phyloP scores from a whole-genome alignment of 148 eudicot genomes.

The Rhododendron williamsianum region DNA sequence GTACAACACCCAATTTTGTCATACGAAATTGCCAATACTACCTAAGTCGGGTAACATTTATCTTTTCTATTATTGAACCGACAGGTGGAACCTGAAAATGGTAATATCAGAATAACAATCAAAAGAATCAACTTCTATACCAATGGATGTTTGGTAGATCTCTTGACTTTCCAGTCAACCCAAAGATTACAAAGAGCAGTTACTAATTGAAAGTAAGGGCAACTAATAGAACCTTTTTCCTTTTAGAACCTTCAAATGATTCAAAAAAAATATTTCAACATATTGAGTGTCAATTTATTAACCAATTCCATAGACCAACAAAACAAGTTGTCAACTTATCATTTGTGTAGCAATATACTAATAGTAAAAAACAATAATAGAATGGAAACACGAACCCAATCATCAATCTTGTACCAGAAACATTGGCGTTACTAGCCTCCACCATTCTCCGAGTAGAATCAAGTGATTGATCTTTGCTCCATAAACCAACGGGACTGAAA shows the following conservation, averaged over 20 bases:
- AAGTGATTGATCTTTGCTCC: conserved; percentile 85
- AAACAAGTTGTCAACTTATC: not conserved
- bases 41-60: not conserved
- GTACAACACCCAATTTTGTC: not conserved
- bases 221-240: not conserved
- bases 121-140: not conserved
- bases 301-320: not conserved
- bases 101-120: not conserved
- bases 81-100: not conserved
- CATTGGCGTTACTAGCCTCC: conserved; percentile 94
- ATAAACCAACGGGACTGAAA: conserved; percentile 61
- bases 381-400: conserved; percentile 60
- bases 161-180: not conserved
- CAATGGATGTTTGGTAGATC: not conserved
- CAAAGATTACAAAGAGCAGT: not conserved
- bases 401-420: conserved; percentile 90
- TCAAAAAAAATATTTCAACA: not conserved
- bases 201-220: not conserved
- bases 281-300: not conserved
- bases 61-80: not conserved
- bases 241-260: not conserved
- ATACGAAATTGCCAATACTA: not conserved
- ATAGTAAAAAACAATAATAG: conserved; percentile 21
- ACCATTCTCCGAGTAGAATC: conserved; percentile 82
- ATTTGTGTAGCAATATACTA: not conserved